Evolutionary conservation across 164 flowering plant species (phyloP).

Genomic region (Berberis thunbergii): DNA sequence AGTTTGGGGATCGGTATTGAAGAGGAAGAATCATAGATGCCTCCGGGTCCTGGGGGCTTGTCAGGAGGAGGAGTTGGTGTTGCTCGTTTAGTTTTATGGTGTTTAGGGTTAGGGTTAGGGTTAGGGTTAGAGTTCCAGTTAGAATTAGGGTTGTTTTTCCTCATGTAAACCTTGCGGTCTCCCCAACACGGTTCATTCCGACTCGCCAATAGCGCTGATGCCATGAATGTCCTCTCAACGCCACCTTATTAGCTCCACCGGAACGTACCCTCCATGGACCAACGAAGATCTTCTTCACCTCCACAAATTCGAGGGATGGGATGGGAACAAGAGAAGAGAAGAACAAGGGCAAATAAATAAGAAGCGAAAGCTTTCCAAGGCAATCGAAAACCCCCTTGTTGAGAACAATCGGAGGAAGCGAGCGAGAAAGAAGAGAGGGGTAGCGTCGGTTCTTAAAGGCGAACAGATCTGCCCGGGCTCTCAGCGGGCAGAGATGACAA

Average conservation of each 20-base stretch:
- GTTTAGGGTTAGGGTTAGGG: conserved; percentile 18
- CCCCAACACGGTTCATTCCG: conserved; percentile 31
- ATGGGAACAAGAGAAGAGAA: too few species aligned
- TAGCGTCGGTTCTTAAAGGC: too few species aligned
- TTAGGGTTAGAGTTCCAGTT: conserved; percentile 21
- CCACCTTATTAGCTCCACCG: neutral
- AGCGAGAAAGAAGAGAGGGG: too few species aligned
- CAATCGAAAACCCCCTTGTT: too few species aligned
- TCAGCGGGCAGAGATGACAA: too few species aligned
- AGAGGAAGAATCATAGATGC: too few species aligned
- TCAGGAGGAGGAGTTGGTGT: neutral
- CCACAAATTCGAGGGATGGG: too few species aligned
- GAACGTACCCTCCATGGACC: neutral
- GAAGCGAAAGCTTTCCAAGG: too few species aligned
- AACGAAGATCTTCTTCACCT: neutral
- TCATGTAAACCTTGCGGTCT: conserved; percentile 30
- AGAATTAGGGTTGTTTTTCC: conserved; percentile 24
- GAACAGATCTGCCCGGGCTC: too few species aligned
- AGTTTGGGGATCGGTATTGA: neutral
- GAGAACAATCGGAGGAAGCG: too few species aligned
- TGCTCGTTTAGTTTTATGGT: conserved; percentile 7
- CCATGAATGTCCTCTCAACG: conserved; percentile 17
- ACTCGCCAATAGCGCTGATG: conserved; percentile 29
- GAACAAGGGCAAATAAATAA: too few species aligned
- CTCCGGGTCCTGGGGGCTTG: neutral